Base-by-base conservation (phyloP, 768 basidiomycete genomes). In the Xerocomellus amylosporus region DNA sequence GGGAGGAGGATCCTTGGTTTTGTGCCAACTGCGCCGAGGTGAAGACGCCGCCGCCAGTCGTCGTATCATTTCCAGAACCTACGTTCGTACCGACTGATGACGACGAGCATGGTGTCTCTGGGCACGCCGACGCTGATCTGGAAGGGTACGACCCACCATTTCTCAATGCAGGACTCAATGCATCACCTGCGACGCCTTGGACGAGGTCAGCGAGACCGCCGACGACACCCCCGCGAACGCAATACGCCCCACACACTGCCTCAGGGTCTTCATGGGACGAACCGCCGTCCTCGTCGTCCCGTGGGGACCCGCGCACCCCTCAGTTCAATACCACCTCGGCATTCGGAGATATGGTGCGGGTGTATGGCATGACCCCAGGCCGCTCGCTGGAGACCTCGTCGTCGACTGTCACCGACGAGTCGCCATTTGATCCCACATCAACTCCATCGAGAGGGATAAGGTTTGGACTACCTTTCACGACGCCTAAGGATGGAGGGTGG, bases 1-100 rank as follows among this genome's bases (percentile, higher is more conserved):
- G 71, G 46, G 88, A 89, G 64, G 87, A 90, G 61, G 88, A 90
- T 60, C 83, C 83, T 1, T 93, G 90, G 90, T 93, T 79, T 68
- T 71, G 69, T 87, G 89, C 69, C 68, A 74, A 48, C 72, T 75
- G 54, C 84, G 90, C 61, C 65, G 80, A 59, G 57, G 71, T 30
- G 71, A 75, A 55, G 42, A 76, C 75, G 34, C 72, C 74, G 10
- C 77, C 77, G 24, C 75, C 70, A 40, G 73, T 74, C 31, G 60
- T 52, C 20, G 40, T 51, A 10, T 49, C 57, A 12, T 26, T 57
- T 42, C 72, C 73, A 10, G 87, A 88, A 63, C 89, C 89, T 1
- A 88, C 79, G 0, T 85, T 90, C 42, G 88, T 79, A 15, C 83
- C 81, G 7, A 86, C 84, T 3, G 85, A 87, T 56, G 81, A 83